phyloP scores from a whole-genome alignment of 2,329 filamentous ascomycete species.

The Neoascochyta sp. region DNA sequence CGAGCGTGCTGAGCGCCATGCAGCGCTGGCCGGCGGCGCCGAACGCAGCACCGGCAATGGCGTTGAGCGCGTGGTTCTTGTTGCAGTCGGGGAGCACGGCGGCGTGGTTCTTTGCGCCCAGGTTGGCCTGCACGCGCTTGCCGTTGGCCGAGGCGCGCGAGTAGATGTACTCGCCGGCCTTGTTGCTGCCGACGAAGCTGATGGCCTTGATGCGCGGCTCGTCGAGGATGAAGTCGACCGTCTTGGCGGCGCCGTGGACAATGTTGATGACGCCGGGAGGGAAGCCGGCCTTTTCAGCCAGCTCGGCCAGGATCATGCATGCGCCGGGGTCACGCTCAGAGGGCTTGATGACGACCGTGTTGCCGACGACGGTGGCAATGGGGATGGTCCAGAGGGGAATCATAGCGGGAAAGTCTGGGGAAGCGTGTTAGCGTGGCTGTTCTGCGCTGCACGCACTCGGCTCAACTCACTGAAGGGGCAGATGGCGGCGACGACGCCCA shows the following conservation, averaged over 20 bases:
- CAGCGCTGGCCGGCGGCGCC: conserved; percentile 81
- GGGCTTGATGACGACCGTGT: conserved; percentile 80
- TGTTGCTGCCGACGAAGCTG: conserved; percentile 82
- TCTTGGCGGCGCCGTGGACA: conserved; percentile 73
- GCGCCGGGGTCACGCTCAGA: conserved; percentile 82
- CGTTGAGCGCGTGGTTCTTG: conserved; percentile 85
- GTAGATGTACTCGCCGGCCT: conserved; percentile 86
- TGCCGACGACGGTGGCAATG: conserved; percentile 77
- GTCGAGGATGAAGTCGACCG: conserved; percentile 83
- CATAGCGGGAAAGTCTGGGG: conserved; percentile 80
- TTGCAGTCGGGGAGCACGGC: conserved; percentile 81
- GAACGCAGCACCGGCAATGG: conserved; percentile 78
- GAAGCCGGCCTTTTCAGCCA: conserved; percentile 76
- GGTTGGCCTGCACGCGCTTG: conserved; percentile 83
- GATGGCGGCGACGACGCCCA: conserved; percentile 78
- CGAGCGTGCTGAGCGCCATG: conserved; percentile 80
- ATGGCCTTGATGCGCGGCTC: conserved; percentile 82
- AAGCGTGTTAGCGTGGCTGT: conserved; percentile 18
- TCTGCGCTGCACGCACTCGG: too few species aligned
- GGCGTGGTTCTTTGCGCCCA: conserved; percentile 86
- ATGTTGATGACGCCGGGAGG: conserved; percentile 79
- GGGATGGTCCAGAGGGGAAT: conserved; percentile 90
- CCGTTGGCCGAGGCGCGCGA: conserved; percentile 74
- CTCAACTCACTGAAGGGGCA: conserved; percentile 76
- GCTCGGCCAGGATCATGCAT: conserved; percentile 79